These are phyloP conservation scores for Cercospora janseana DNA, from an alignment of 2,329 filamentous ascomycete genomes.

Conservation along the genomic window DNA sequence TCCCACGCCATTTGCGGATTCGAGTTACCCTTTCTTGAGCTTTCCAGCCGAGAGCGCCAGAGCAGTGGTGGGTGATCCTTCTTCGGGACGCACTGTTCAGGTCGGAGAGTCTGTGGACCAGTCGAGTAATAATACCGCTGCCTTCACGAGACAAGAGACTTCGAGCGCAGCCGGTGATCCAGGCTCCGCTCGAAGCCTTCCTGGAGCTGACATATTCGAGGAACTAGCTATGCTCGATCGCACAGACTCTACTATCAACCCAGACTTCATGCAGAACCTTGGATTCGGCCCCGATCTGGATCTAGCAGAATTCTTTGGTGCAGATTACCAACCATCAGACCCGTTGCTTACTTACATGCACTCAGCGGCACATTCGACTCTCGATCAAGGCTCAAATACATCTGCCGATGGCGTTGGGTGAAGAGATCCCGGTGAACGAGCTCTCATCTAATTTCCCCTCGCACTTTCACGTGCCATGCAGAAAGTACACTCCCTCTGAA, in stretches of 20 bases:
- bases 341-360: constrained; percentile 42
- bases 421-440: neutral
- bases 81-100: constrained; percentile 10
- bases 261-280: constrained; percentile 66
- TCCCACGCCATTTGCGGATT: constrained; percentile 13
- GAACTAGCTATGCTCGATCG: constrained; percentile 58
- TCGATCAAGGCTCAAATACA: constrained; percentile 5
- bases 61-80: constrained; percentile 13
- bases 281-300: constrained; percentile 64
- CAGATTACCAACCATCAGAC: constrained; percentile 45
- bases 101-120: constrained; percentile 15
- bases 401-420: constrained; percentile 17
- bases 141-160: neutral
- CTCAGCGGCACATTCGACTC: constrained; percentile 18
- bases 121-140: neutral
- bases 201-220: constrained; percentile 51
- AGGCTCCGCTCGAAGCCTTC: neutral
- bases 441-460: too few species aligned
- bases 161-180: neutral
- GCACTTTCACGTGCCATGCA: too few species aligned
- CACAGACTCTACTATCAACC: constrained; percentile 55
- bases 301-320: constrained; percentile 52
- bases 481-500: too few species aligned
- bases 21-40: constrained; percentile 26
- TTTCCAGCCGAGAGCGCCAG: constrained; percentile 25